Percentiles rank a stretch among this genome's conserved stretches.
phyloP scores from a whole-genome alignment of 768 basidiomycete species.

The Asterophora parasitica region DNA sequence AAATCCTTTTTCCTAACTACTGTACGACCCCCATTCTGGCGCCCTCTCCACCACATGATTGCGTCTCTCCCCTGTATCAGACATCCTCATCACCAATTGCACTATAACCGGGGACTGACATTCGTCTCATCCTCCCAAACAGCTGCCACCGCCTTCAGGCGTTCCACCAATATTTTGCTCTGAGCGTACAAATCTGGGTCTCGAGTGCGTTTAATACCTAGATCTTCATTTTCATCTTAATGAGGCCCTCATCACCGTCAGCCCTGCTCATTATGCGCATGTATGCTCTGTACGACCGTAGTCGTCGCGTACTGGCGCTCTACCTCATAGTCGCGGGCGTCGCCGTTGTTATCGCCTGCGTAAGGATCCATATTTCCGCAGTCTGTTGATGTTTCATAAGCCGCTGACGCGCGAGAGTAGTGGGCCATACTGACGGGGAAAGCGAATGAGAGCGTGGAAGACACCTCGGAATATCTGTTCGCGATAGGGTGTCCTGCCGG shows the following conservation, averaged over 20 bases:
- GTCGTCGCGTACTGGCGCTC: constrained; percentile 23
- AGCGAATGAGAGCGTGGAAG: constrained; percentile 2
- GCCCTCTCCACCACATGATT: background rate
- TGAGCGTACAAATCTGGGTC: constrained; percentile 13
- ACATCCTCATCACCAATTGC: too few relatives aligned
- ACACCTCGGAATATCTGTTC: constrained; percentile 12
- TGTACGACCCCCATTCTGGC: background rate
- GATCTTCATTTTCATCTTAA: too few relatives aligned
- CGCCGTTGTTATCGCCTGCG: constrained; percentile 26
- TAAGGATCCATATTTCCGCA: constrained; percentile 14
- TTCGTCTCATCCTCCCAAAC: background rate
- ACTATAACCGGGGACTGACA: background rate
- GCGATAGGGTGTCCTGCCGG: constrained; percentile 21
- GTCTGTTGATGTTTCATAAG: background rate
- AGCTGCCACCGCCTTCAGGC: constrained; percentile 14
- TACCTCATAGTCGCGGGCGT: constrained; percentile 21
- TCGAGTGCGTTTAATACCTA: constrained; percentile 4
- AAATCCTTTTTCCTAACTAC: too few relatives aligned
- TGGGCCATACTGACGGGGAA: constrained; percentile 23
- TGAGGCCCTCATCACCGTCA: background rate
- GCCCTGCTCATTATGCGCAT: constrained; percentile 38
- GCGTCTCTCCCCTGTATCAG: background rate
- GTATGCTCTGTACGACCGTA: constrained; percentile 39
- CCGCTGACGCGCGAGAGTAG: constrained; percentile 13
- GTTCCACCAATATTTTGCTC: constrained; percentile 16